Base-by-base conservation (phyloP, 176 grass and related monocot genomes). In the Oryza longistaminata region DNA sequence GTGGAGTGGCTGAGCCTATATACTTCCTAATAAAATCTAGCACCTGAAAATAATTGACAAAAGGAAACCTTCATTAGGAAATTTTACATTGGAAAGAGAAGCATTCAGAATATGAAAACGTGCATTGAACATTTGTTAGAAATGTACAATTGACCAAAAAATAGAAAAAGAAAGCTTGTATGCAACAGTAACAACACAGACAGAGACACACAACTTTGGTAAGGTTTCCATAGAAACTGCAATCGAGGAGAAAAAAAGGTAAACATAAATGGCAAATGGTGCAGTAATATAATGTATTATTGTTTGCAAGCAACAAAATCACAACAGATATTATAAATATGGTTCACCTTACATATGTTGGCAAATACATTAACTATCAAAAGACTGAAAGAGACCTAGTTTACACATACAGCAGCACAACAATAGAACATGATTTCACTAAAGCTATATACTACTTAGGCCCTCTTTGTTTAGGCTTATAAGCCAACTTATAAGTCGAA, bases 11-110 rank as follows among this genome's bases (percentile, higher is more conserved):
- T 25, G 83, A 81, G 75, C 90, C 86, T 35, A 92, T 67, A 72
- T 95, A 77, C 80, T 85, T 85, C 85, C 73, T 95, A 68, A 95
- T 80, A 71, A 95, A 95, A 55, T 90, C 86, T 58, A 92, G 70
- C 65, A 95, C 93, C 90, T 95, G 88, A 79, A 95, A 88, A 35
- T 58, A 35, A 31, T 5, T 17, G 19, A 74, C 29, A 55, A 75
- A 55, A 35, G 46, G 37, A 45, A 45, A 34, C 3, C 6, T 76
- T 75, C 25, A 6, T 81, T 31, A 76, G 40, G 9, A 89, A 71
- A 21, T 34, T 40, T 68, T 64, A 85, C 25, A 3, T 45, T 84
- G 27, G 9, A 42, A 43, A 77, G 60, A 46, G n/a, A 24, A 76
- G 14, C 46, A 85, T n/a, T 34, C 27, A 66, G n/a, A 24, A 68